Base-by-base conservation (phyloP, 2,329 filamentous ascomycete species). In the Bipolaris zeicola region DNA sequence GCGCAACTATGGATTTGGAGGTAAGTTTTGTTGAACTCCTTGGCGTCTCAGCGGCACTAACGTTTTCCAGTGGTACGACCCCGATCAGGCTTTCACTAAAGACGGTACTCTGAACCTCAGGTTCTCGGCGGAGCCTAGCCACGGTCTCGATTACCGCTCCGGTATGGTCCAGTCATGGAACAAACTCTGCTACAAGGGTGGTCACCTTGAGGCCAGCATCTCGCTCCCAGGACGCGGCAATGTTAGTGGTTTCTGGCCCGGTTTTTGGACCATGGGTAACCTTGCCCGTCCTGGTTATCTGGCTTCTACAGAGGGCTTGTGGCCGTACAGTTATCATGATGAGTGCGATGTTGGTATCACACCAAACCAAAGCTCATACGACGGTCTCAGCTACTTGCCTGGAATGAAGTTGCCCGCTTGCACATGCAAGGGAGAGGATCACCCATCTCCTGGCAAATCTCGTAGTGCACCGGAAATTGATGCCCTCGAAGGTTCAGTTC, bases 81-180 rank as follows among this genome's bases (percentile, higher is more conserved):
- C 87, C 4, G 87, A 89, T 71, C 86, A 87, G 14, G 81, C 85
- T 2, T 84, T 82, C 2, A 90, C 87, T 3, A 80, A 78, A 39
- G 80, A 87, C 61, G 88, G 88, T 24, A 82, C 83, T 1, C 78
- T 90, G 37, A 84, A 88, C 67, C 77, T 91, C 48, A 81, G 81
- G 43, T 89, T 91, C 63, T 87, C 89, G 67, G 79, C 82, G 6
- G 89, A 87, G 69, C 74, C 83, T 60, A 90, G 84, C 60, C 87
- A 90, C 69, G 82, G 82, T 45, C 76, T 89, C 20, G 81, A 88
- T 57, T 90, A 87, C 68, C 82, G 88, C 48, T 90, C 87, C 5
- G 87, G 87, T n/a, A 90, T 90, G 88, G 63, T 90, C 7, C 87
- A 90, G 67, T 89, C 85, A 10, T 90, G 88, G 88, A 90, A 90